phyloP scores from a whole-genome alignment of 2,329 filamentous ascomycete genomes.

The Sphaerulina populicola region DNA sequence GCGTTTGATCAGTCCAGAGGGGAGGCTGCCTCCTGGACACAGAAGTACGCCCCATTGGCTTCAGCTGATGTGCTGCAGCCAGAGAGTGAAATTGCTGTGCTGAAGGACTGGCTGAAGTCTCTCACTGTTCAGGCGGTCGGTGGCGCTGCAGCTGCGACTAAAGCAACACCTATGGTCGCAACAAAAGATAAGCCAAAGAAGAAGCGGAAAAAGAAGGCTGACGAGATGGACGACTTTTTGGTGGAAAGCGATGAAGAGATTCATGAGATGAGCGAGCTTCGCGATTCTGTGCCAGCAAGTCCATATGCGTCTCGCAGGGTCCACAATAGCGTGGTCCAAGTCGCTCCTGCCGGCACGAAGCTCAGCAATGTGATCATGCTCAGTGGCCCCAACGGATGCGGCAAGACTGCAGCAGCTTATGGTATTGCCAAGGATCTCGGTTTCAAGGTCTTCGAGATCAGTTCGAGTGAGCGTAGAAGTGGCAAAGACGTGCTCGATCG shows the following conservation, averaged over 20 bases:
- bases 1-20: conserved; percentile 73
- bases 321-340: conserved; percentile 36
- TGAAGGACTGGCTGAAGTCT: conserved; percentile 73
- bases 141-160: conserved; percentile 43
- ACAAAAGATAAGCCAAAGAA: conserved; percentile 42
- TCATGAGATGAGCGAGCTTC: conserved; percentile 59
- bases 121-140: conserved; percentile 71
- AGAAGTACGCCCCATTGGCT: conserved; percentile 71
- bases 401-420: conserved; percentile 87
- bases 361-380: conserved; percentile 72
- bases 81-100: conserved; percentile 58
- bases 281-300: conserved; percentile 37
- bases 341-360: conserved; percentile 33
- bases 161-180: conserved; percentile 7
- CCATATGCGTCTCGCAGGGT: conserved; percentile 3
- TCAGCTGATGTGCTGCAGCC: conserved; percentile 67
- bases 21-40: conserved; percentile 64
- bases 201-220: conserved; percentile 52
- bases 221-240: conserved; percentile 72
- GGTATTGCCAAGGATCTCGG: conserved; percentile 85
- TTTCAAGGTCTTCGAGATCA: conserved; percentile 94
- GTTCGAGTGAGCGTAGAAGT: conserved; percentile 69
- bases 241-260: conserved; percentile 69
- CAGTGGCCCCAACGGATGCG: conserved; percentile 80
- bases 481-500: conserved; percentile 85